Evolutionary conservation across 169 alveolate genomes (phyloP), one percentile per base, ranked within the genome.

Genomic region (Cryptosporidium sp.): DNA sequence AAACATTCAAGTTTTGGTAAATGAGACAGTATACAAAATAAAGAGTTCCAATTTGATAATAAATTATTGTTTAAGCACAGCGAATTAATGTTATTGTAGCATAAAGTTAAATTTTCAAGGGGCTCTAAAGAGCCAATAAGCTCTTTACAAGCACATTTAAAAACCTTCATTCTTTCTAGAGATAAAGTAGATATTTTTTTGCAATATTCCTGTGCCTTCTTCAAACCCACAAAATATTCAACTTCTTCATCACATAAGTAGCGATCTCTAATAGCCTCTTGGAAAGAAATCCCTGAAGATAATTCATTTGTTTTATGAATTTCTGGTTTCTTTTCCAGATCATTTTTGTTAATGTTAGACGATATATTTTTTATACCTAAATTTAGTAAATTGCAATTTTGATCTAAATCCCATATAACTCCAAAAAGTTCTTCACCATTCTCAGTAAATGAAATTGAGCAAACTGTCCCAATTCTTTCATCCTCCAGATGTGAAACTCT

Each of bases 11-110:
- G 48, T 43, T 41, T 62, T 41, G 74, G 71, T 65, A 80, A 62
- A 67, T 80, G 89, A 4, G 89, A 43, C 37, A 80, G 43, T 61
- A 80, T 80, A 33, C 89, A 80, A 52, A 45, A 62, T 43, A 80
- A 29, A 12, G 75, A 16, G 3, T 43, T 29, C 89, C 89, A 80
- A 43, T 80, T 67, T 26, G 59, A 37, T 26, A 80, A 18, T 3
- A 80, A 65, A 9, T 80, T 80, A 31, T 80, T 26, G 48, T 62
- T 65, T 16, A 80, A 80, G 7, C 58, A 80, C 4, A 65, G 39
- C 4, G 69, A 29, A 21, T 23, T 45, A 26, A 80, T 43, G 14
- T 50, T 80, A 14, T 37, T 21, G 48, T 43, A 73, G 51, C 41
- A 73, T 8, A 23, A 21, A 7, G 61, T 51, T 1, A 37, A 59